A percentile compares a stretch with the other conserved stretches of the same genome.
These are phyloP conservation scores for Ephemerocybe angulata DNA, from an alignment of 768 basidiomycete genomes.

Conservation along the genomic window DNA sequence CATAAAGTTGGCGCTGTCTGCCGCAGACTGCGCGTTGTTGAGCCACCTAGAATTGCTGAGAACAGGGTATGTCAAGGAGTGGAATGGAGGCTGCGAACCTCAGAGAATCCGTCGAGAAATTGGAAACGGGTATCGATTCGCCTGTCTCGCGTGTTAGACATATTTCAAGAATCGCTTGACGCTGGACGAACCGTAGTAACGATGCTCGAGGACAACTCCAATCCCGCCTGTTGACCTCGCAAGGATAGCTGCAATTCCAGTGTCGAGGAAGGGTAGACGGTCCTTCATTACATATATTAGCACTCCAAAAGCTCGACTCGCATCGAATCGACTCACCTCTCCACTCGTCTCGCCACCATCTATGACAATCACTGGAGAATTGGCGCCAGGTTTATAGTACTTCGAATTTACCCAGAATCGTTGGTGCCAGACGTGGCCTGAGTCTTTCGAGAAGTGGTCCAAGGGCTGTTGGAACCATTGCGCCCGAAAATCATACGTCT, in stretches of 20 bases:
- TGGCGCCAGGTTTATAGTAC: slow-evolving; percentile 66
- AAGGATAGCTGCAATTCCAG: slow-evolving; percentile 84
- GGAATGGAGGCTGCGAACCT: slow-evolving; percentile 3
- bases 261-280: slow-evolving; percentile 60
- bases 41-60: slow-evolving; percentile 58
- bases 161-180: background rate
- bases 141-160: slow-evolving; percentile 1
- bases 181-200: slow-evolving; percentile 69
- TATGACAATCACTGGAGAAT: slow-evolving; percentile 83
- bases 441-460: slow-evolving; percentile 66
- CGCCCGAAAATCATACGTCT: slow-evolving; percentile 43
- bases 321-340: slow-evolving; percentile 39
- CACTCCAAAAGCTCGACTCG: background rate
- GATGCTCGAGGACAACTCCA: slow-evolving; percentile 88
- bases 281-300: slow-evolving; percentile 25
- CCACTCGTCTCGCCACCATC: slow-evolving; percentile 95
- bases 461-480: slow-evolving; percentile 82
- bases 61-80: background rate
- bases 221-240: slow-evolving; percentile 83
- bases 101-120: slow-evolving; percentile 17
- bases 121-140: slow-evolving; percentile 15
- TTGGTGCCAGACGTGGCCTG: slow-evolving; percentile 69
- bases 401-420: slow-evolving; percentile 90
- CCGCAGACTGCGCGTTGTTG: slow-evolving; percentile 83
- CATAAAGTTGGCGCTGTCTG: slow-evolving; percentile 93